Evolutionary conservation across 2,329 filamentous ascomycete species (phyloP), one percentile per base, ranked within the genome.

Genomic region (Paraconiothyrium brasiliense): DNA sequence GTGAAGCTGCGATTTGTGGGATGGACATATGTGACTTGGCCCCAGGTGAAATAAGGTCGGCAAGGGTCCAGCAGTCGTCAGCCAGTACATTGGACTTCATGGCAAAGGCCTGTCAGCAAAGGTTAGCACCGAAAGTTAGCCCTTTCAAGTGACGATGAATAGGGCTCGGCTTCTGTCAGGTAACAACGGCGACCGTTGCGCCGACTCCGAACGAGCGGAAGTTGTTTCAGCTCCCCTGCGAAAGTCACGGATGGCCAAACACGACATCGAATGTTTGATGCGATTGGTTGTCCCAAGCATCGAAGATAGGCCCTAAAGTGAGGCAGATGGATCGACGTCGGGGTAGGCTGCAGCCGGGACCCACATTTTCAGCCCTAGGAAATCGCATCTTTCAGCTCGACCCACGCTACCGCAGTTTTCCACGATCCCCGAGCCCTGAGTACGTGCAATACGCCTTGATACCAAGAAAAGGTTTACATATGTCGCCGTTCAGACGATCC

Each of bases 351-450:
- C 43, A 30, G 34, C 32, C 32, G 7, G n/a, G 54, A 46, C 54
- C 54, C 43, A 56, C 43, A 35, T 48, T 56, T 56, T 48, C 54
- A 47, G 43, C 54, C 43, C 30, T 56, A 55, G 39, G 52, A 32
- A 4, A 16, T 16, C 16, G 39, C 16, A 10, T 24, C 30, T 47
- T 56, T 48, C 54, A 56, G 54, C 54, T 56, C 39, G 43, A 20
- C 43, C 54, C 54, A 47, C 41, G 32, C 43, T 37, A 39, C 46
- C 22, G 34, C 39, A 14, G 13, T 16, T 39, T 14, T 55, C 52
- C 52, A 14, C 10, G 24, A 20, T 55, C 13, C 8, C 30, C 30
- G 13, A 47, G 27, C 24, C 32, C 54, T 41, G 37, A 27, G 32
- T 41, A 22, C 10, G 20, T 30, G 39, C 22, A 34, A 16, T 34